These are phyloP conservation scores for Trichoderma pleuroti DNA, from an alignment of 2,329 filamentous ascomycete genomes.

Conservation along the genomic window DNA sequence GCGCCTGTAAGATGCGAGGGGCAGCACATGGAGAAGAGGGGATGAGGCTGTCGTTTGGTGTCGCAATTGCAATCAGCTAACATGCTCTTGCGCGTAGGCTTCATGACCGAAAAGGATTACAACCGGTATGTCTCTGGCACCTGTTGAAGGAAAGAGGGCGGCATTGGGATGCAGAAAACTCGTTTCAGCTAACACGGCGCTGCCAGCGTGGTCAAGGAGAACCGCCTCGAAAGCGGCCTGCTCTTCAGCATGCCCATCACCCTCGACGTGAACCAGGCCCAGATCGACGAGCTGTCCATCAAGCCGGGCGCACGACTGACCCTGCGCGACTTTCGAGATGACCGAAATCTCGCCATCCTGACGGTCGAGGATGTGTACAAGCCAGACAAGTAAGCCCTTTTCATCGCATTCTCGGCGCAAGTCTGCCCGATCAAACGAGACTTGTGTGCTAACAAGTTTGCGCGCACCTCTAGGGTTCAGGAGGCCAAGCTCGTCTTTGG, in stretches of 20 bases:
- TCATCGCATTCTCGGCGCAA: neutral
- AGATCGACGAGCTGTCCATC: conserved; percentile 70
- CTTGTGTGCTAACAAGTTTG: neutral
- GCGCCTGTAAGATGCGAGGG: no score
- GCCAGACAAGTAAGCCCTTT: conserved; percentile 83
- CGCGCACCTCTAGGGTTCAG: conserved; percentile 57
- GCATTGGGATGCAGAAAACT: neutral
- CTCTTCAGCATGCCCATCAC: conserved; percentile 98
- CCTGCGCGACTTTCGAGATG: conserved; percentile 92
- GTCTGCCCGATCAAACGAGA: neutral
- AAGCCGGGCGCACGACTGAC: conserved; percentile 79
- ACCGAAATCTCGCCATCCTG: conserved; percentile 91
- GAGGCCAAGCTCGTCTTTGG: conserved; percentile 96
- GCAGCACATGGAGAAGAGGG: no score
- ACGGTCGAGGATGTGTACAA: conserved; percentile 94
- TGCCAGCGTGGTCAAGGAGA: conserved; percentile 76
- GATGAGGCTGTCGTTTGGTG: neutral
- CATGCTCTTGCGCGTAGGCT: conserved; percentile 54
- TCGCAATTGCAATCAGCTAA: neutral
- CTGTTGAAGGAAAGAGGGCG: neutral
- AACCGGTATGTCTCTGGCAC: conserved; percentile 61
- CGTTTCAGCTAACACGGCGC: neutral
- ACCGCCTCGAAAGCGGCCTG: conserved; percentile 80
- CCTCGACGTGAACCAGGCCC: conserved; percentile 74
- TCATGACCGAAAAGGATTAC: conserved; percentile 97